Base-by-base conservation (phyloP, 495 filamentous ascomycete genomes). In the Filosporella fistucella region DNA sequence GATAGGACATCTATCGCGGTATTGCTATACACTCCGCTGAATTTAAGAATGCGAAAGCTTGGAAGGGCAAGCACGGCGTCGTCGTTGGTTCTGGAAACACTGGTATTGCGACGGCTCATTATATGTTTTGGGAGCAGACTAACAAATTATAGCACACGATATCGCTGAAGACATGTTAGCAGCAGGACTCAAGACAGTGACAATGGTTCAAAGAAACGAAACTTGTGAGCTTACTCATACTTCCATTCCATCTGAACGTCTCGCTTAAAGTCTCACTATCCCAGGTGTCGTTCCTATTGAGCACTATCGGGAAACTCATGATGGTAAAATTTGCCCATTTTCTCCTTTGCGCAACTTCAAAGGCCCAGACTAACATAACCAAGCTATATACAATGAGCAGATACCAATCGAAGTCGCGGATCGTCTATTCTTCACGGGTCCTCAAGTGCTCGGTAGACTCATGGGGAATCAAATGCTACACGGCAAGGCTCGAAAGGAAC, bases 71-170 rank as follows among this genome's bases (percentile, higher is more conserved):
- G 42, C 43, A 54, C 32, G 69, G 63, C 12, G 32, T 72, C 4
- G 54, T 76, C 0, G 54, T 74, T 18, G 70, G 70, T 10, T 67
- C 67, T 7, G 70, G 63, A 11, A 76, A 76, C 47, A 74, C 69
- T 13, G 68, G 63, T 60, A 45, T 28, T 47, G 18, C 17, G 41
- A n/a, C 38, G 13, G 3, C 14, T 17, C 7, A 3, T 9, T 12
- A 8, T 13, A 22, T 12, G 30, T 10, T 42, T 39, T 17, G 17
- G 13, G 5, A 28, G 16, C 18, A 25, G 14, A 41, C 30, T 38
- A 37, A 49, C 22, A 37, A 14, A 14, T 7, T 3, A n/a, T 18
- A 63, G 69, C 59, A 1, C 72, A 74, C 45, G 72, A 76, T 52
- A 52, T 74, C 1, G 62, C 69, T 0, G 65, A 68, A 36, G 68